Evolutionary conservation across 2,329 filamentous ascomycete species (phyloP).

Genomic region (Ophiostoma angusticollis): DNA sequence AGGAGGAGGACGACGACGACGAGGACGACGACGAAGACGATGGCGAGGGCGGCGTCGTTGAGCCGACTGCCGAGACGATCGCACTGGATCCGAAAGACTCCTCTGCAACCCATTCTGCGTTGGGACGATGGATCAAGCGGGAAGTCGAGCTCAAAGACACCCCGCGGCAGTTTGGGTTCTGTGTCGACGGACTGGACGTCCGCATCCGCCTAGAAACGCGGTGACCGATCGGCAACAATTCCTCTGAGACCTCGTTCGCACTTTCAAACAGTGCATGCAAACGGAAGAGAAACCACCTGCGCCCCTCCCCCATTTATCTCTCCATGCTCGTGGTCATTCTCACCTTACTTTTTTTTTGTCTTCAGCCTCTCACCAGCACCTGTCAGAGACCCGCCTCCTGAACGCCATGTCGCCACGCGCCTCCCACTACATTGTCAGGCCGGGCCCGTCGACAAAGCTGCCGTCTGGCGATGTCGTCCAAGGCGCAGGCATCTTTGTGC

Average conservation of each 20-base stretch:
- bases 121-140: slow-evolving; percentile 56
- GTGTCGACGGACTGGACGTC: slow-evolving; percentile 61
- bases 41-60: slow-evolving; percentile 3
- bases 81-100: not conserved
- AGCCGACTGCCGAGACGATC: no score
- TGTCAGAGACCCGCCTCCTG: no score
- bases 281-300: not conserved
- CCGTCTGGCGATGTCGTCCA: slow-evolving; percentile 16
- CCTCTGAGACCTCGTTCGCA: no score
- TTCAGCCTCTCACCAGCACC: not conserved
- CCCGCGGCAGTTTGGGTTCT: slow-evolving; percentile 70
- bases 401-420: slow-evolving; percentile 19
- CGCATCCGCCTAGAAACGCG: slow-evolving; percentile 54
- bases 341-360: slow-evolving; percentile 1
- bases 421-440: slow-evolving; percentile 33
- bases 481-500: slow-evolving; percentile 28
- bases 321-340: not conserved
- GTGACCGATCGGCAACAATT: not conserved
- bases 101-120: slow-evolving; percentile 2
- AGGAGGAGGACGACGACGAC: slow-evolving; percentile 38
- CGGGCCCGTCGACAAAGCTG: slow-evolving; percentile 19
- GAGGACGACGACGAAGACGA: slow-evolving; percentile 36
- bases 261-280: not conserved
- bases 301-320: no score
- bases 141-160: slow-evolving; percentile 71